Percentiles rank a stretch among this genome's conserved stretches.
These are phyloP conservation scores for Lyophyllum shimeji DNA, from an alignment of 768 basidiomycete genomes.

Conservation along the genomic window DNA sequence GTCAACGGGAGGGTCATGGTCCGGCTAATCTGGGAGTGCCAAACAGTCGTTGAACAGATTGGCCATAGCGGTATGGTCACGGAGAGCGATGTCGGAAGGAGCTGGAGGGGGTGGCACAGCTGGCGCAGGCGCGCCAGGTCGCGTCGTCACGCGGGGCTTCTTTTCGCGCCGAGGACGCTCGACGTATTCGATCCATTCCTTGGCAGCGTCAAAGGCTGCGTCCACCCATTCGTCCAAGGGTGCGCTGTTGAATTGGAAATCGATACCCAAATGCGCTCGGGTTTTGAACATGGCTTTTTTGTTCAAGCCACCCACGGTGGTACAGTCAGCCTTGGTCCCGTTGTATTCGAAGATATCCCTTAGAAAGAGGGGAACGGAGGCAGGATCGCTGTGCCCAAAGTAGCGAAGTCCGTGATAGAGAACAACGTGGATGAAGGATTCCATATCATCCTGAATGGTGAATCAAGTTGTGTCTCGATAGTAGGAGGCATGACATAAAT, in stretches of 20 bases:
- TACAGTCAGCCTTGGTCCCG: neutral
- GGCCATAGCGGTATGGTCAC: neutral
- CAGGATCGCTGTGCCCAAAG: neutral
- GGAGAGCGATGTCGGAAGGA: neutral
- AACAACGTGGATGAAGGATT: constrained; percentile 11
- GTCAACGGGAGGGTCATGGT: neutral
- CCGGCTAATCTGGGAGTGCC: neutral
- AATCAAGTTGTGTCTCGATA: neutral
- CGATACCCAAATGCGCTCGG: neutral
- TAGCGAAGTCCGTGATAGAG: constrained; percentile 11
- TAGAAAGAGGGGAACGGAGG: neutral
- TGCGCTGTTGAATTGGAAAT: neutral
- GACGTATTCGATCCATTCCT: constrained; percentile 1
- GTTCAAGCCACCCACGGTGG: neutral
- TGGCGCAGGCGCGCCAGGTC: neutral
- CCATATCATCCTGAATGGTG: constrained; percentile 14
- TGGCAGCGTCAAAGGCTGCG: neutral
- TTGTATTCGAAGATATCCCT: neutral
- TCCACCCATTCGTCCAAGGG: neutral
- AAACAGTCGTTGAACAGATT: neutral
- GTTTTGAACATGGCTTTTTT: neutral
- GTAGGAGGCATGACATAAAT: constrained; percentile 13
- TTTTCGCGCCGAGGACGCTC: neutral
- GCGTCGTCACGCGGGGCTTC: neutral
- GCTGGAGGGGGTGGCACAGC: neutral